Conservation (phyloP, 1,284 basidiomycete species). For the Lentinus polychrous region DNA sequence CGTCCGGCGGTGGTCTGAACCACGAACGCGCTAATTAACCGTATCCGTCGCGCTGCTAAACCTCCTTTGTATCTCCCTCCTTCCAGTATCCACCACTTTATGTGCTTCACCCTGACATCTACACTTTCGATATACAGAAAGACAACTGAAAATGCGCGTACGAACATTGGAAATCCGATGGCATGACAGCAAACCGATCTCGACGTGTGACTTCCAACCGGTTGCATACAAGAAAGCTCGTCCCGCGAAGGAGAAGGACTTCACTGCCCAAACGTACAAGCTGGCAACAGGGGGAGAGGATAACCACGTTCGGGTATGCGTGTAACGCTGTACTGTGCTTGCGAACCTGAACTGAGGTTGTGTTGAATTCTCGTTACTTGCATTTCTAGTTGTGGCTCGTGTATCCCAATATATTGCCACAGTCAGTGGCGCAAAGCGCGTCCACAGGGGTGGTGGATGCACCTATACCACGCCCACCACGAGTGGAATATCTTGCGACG, state of each 20-base stretch:
- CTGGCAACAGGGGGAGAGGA: conserved; percentile 96
- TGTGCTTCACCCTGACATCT: background rate
- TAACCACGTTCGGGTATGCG: conserved; percentile 88
- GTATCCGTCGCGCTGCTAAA: conserved; percentile 3
- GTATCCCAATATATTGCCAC: conserved; percentile 79
- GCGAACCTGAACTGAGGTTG: conserved; percentile 2
- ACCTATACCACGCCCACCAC: conserved; percentile 63
- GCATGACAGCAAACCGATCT: conserved; percentile 94
- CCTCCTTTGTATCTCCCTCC: conserved; percentile 3
- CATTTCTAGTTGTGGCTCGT: conserved; percentile 82
- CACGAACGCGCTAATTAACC: conserved; percentile 2
- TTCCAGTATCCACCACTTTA: background rate
- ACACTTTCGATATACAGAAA: background rate
- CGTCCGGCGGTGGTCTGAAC: too few relatives aligned
- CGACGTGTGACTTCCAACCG: conserved; percentile 91
- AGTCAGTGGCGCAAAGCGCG: conserved; percentile 49
- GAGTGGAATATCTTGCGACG: conserved; percentile 94
- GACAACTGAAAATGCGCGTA: conserved; percentile 54
- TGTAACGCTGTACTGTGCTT: background rate
- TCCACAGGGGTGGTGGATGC: conserved; percentile 33
- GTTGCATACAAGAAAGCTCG: conserved; percentile 69
- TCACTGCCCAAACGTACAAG: conserved; percentile 68
- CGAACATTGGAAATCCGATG: conserved; percentile 86
- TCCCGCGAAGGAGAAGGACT: conserved; percentile 54
- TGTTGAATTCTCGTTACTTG: background rate